phyloP scores from a whole-genome alignment of 116 monocot genomes.

The Zostera marina region DNA sequence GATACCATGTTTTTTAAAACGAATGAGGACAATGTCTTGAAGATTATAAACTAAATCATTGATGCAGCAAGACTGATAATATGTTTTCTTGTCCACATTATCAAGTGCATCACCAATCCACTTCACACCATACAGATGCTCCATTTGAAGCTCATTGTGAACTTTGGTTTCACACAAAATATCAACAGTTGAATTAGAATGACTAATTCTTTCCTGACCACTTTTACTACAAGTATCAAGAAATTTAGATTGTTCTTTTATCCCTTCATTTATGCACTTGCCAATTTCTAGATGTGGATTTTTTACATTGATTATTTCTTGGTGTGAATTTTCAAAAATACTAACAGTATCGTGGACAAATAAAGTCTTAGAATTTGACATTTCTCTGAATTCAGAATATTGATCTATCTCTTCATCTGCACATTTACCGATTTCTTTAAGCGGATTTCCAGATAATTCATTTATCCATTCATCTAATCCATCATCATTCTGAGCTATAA shows the following conservation, averaged over 20 bases:
- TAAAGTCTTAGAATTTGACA: not conserved
- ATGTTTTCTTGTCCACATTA: constrained; percentile 24
- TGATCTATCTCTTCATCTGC: not conserved
- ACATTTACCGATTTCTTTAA: not conserved
- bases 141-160: not conserved
- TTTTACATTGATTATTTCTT: constrained; percentile 3
- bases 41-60: constrained; percentile 32
- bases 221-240: constrained; percentile 1
- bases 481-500: not conserved
- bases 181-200: constrained; percentile 7
- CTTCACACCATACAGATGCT: constrained; percentile 12
- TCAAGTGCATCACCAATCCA: constrained; percentile 44
- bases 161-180: constrained; percentile 1
- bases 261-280: constrained; percentile 5
- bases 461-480: not conserved
- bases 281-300: constrained; percentile 8
- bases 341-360: not conserved
- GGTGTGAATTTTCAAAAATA: constrained; percentile 6
- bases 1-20: constrained; percentile 8
- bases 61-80: constrained; percentile 44
- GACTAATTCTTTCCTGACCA: constrained; percentile 2
- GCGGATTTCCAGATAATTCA: not conserved
- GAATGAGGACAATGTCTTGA: constrained; percentile 45
- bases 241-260: constrained; percentile 9
- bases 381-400: not conserved